These are phyloP conservation scores for Fusarium pseudoanthophilum DNA, from an alignment of 2,329 filamentous ascomycete genomes.

Conservation along the genomic window DNA sequence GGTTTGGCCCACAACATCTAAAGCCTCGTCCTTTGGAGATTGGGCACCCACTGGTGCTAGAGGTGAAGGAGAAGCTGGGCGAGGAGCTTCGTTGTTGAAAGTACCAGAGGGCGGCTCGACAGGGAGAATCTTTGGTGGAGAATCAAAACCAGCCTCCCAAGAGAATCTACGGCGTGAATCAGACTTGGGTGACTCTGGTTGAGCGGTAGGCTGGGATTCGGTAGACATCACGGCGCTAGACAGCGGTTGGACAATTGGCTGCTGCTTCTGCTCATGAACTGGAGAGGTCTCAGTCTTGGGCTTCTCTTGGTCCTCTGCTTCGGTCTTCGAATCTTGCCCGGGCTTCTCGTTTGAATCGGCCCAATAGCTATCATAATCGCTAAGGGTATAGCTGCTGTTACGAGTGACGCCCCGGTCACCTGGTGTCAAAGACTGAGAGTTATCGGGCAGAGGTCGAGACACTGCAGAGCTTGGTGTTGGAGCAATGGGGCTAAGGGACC, in stretches of 20 bases:
- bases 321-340: not conserved
- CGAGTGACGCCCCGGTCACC: conserved; percentile 43
- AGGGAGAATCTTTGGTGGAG: conserved; percentile 29
- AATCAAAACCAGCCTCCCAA: conserved; percentile 49
- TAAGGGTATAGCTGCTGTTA: conserved; percentile 72
- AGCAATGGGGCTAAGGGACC: conserved; percentile 68
- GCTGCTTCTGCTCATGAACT: conserved; percentile 2
- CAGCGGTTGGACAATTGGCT: not conserved
- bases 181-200: conserved; percentile 5
- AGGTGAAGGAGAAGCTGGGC: conserved; percentile 21
- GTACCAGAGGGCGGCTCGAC: conserved; percentile 12
- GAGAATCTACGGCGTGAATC: conserved; percentile 50
- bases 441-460: conserved; percentile 21
- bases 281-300: not conserved
- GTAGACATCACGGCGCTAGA: not conserved
- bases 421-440: conserved; percentile 31
- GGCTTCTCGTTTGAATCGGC: conserved; percentile 50
- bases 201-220: conserved; percentile 9
- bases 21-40: conserved; percentile 19
- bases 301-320: conserved; percentile 10
- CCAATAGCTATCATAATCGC: conserved; percentile 77
- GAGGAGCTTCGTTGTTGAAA: conserved; percentile 11
- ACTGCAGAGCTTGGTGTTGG: conserved; percentile 34
- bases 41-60: conserved; percentile 20
- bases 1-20: conserved; percentile 13